A percentile compares a stretch with the other conserved stretches of the same genome.
Evolutionary conservation across 345 rosid species (phyloP).

Genomic region (Moricandia moricandioides): DNA sequence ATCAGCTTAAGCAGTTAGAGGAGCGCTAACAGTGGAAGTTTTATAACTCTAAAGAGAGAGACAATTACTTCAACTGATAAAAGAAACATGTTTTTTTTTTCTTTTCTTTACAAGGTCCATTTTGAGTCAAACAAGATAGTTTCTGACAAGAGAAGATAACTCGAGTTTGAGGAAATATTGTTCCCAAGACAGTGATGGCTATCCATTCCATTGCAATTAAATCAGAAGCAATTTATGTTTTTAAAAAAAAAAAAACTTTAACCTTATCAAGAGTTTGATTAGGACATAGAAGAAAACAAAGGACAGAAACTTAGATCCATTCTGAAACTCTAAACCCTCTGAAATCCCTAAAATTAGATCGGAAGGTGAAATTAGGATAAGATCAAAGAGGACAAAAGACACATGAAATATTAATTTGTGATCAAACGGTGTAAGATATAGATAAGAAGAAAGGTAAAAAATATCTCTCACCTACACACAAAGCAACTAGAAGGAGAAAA

Average conservation of each 20-base stretch:
- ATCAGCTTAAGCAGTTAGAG: not conserved
- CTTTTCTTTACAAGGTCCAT: not conserved
- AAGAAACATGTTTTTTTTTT: not conserved
- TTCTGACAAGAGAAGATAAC: constrained; percentile 1
- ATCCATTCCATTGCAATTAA: constrained; percentile 1
- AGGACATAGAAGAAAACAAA: not conserved
- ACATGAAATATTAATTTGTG: not conserved
- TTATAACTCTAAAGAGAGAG: not conserved
- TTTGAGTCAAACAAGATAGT: constrained; percentile 22
- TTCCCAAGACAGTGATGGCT: constrained; percentile 16
- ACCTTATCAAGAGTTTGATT: not conserved
- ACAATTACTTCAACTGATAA: not conserved
- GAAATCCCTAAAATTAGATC: constrained; percentile 15
- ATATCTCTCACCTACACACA: not conserved
- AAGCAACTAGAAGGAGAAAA: not conserved
- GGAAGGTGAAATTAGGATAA: not conserved
- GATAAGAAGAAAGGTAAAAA: not conserved
- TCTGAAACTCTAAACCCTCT: not conserved
- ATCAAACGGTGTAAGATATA: not conserved
- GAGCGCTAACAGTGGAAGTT: not conserved
- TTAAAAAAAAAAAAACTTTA: not conserved
- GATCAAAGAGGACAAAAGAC: not conserved
- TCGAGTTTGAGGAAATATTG: not conserved
- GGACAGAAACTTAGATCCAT: not conserved
- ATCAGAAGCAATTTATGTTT: not conserved